phyloP scores from a whole-genome alignment of 2,329 filamentous ascomycete genomes.

The Zymoseptoria tritici region DNA sequence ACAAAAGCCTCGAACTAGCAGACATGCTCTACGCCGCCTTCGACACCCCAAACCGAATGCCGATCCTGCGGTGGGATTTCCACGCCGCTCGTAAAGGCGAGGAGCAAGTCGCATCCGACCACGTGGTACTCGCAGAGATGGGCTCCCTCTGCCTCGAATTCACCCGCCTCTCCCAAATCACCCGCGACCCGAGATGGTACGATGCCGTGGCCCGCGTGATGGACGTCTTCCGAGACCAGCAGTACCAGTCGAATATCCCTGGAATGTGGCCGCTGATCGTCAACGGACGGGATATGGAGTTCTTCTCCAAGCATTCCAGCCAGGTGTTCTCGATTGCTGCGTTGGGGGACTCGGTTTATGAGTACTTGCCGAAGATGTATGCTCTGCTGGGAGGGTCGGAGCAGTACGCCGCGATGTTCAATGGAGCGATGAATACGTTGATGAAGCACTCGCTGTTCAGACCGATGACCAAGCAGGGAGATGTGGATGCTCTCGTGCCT shows the following conservation, averaged over 20 bases:
- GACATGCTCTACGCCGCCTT: slow-evolving; percentile 60
- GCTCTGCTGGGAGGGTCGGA: slow-evolving; percentile 22
- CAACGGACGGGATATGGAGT: slow-evolving; percentile 34
- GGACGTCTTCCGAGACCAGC: slow-evolving; percentile 47
- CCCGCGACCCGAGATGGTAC: slow-evolving; percentile 53
- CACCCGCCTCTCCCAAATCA: slow-evolving; percentile 57
- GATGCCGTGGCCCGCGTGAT: slow-evolving; percentile 54
- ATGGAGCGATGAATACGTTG: slow-evolving; percentile 40
- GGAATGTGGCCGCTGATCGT: slow-evolving; percentile 57
- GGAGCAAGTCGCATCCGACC: slow-evolving; percentile 26
- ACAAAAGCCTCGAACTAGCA: slow-evolving; percentile 56
- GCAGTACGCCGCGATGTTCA: slow-evolving; percentile 40
- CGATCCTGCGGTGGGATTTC: slow-evolving; percentile 53
- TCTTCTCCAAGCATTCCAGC: slow-evolving; percentile 19
- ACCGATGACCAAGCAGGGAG: slow-evolving; percentile 37
- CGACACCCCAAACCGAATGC: slow-evolving; percentile 62
- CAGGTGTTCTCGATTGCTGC: slow-evolving; percentile 25
- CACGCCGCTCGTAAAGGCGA: slow-evolving; percentile 27
- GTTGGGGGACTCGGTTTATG: slow-evolving; percentile 31
- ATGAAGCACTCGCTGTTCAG: slow-evolving; percentile 39
- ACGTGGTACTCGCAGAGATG: slow-evolving; percentile 43
- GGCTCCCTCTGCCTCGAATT: slow-evolving; percentile 57
- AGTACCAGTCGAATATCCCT: slow-evolving; percentile 49
- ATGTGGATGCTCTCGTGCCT: slow-evolving; percentile 40
- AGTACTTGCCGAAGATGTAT: slow-evolving; percentile 28